Evolutionary conservation across 345 rosid species (phyloP).

Genomic region (Brassica nigra): DNA sequence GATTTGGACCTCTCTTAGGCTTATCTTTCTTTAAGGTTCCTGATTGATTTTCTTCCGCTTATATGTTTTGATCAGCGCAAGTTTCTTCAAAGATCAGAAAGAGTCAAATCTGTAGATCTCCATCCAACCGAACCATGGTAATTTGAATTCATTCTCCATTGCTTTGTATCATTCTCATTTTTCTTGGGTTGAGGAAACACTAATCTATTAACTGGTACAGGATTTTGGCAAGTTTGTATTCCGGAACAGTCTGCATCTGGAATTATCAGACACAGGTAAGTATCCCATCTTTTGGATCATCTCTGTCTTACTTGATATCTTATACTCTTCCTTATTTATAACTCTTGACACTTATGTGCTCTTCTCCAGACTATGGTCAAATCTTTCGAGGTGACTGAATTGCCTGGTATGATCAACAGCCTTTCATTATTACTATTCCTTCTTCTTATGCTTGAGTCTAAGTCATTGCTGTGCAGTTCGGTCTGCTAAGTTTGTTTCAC

Average conservation of each 20-base stretch:
- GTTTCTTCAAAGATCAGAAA: slow-evolving; percentile 53
- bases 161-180: slow-evolving; percentile 6
- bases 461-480: slow-evolving; percentile 60
- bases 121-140: slow-evolving; percentile 78
- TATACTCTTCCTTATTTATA: slow-evolving; percentile 3
- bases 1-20: background rate
- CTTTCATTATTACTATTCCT: background rate
- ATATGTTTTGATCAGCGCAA: slow-evolving; percentile 49
- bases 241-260: slow-evolving; percentile 71
- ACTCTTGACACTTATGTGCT: background rate
- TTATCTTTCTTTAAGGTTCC: background rate
- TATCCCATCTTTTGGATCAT: slow-evolving; percentile 1
- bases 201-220: slow-evolving; percentile 37
- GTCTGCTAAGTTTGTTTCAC: slow-evolving; percentile 83
- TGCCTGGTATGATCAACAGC: slow-evolving; percentile 63
- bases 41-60: background rate
- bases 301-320: background rate
- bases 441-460: slow-evolving; percentile 17
- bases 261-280: slow-evolving; percentile 82
- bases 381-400: slow-evolving; percentile 79
- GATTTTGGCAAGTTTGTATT: slow-evolving; percentile 62
- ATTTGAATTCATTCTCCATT: background rate
- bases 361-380: slow-evolving; percentile 67
- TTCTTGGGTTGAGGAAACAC: background rate
- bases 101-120: slow-evolving; percentile 67